Conservation (phyloP, 2,329 filamentous ascomycete genomes). For the Botrytis aclada region DNA sequence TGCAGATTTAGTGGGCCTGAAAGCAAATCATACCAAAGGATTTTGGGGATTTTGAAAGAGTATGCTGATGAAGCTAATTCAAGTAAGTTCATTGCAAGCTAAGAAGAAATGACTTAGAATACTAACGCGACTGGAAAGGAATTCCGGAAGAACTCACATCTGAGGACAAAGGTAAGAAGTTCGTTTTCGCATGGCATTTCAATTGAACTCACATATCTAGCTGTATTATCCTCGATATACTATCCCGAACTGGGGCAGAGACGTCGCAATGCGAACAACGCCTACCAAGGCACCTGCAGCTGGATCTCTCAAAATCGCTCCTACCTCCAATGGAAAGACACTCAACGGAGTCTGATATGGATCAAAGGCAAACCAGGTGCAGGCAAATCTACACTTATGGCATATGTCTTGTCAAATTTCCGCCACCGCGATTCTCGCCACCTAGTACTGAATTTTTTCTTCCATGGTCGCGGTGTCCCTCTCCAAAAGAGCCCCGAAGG, state of each 20-base stretch:
- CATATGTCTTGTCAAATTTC: conserved; percentile 34
- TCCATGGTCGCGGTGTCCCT: conserved; percentile 37
- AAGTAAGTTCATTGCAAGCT: too few species aligned
- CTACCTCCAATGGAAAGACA: conserved; percentile 31
- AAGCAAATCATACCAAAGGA: neutral
- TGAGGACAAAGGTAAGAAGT: neutral
- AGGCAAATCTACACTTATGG: conserved; percentile 43
- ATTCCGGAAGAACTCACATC: neutral
- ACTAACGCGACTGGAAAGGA: too few species aligned
- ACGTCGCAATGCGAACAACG: conserved; percentile 28
- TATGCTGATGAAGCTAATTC: neutral
- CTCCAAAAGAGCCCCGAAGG: conserved; percentile 39
- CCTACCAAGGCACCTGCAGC: conserved; percentile 35
- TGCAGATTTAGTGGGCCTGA: conserved; percentile 22
- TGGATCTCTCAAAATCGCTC: conserved; percentile 37
- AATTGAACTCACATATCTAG: neutral
- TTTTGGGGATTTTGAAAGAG: conserved; percentile 7
- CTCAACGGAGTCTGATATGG: conserved; percentile 37
- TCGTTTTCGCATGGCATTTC: neutral
- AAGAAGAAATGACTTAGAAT: too few species aligned
- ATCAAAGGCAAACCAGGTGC: conserved; percentile 44
- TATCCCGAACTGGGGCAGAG: conserved; percentile 37
- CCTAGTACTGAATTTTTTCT: conserved; percentile 37
- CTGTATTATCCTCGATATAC: conserved; percentile 28
- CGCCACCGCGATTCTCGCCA: neutral